Base-by-base conservation (phyloP, 2,329 filamentous ascomycete species). In the Lizonia empirigonia region DNA sequence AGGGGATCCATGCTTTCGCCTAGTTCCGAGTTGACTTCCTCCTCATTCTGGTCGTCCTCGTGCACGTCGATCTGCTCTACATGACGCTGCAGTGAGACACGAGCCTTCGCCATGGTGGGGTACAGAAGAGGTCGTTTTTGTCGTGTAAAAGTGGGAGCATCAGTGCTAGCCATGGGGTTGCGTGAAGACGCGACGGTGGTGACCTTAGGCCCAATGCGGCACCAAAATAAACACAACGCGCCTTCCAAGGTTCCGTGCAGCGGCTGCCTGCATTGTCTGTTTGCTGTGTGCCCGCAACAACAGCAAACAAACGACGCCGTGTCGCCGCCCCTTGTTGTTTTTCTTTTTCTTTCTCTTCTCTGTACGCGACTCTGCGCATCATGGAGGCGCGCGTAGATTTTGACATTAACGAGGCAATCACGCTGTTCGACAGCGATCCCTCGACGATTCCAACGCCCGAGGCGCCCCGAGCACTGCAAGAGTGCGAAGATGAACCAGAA, bases 371-470 rank as follows among this genome's bases (percentile, higher is more conserved):
- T 56, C 48, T 59, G 60, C 62, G 69, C 86, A 88, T 80, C 68
- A 89, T 89, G 78, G 81, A 82, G 64, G 78, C 80, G 59, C 77
- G 76, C 58, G 83, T 91, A 72, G 83, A 87, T 69, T 99, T 99
- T 78, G 90, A 97, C 74, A 90, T 99, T 76, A 96, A 97, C 74
- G 89, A 96, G 79, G 91, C 91, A 60, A 88, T 97, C 74, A 97
- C 96, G 81, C 85, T 90, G 73, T 99, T 97, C 77, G 90, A 97
- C 83, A 95, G 91, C 76, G 93, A 97, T 73, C 93, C 94, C 7
- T 80, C 86, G 36, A 84, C 85, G 30, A 89, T 97, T 48, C 80
- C 88, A 7, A 97, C 92, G 2, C 87, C 89, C 34, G 93, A 97
- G 73, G 94, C 92, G 48, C 89, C 94, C 63, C 76, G 86, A 35